These are phyloP conservation scores for Boletus fagicola DNA, from an alignment of 768 basidiomycete species.

Conservation along the genomic window DNA sequence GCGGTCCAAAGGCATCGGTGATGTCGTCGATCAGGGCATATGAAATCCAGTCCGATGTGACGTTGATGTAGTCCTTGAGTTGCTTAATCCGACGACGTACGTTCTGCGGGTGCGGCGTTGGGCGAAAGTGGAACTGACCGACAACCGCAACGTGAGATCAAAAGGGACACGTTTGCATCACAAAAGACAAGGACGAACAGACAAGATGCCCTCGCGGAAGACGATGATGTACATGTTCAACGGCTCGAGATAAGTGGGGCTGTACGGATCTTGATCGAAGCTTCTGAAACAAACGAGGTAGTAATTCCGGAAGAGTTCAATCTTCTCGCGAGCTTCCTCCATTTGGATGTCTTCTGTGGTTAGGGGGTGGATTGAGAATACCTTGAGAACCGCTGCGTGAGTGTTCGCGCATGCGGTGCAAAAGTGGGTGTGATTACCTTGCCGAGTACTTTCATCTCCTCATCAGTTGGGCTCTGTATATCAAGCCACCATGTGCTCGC, in stretches of 20 bases:
- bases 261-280: constrained; percentile 98
- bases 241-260: constrained; percentile 95
- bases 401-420: background rate
- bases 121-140: constrained; percentile 89
- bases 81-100: constrained; percentile 98
- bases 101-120: constrained; percentile 96
- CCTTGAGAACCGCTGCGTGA: constrained; percentile 45
- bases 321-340: constrained; percentile 99
- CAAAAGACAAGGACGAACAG: constrained; percentile 50
- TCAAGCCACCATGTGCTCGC: constrained; percentile 97
- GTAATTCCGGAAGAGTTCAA: constrained; percentile 97
- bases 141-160: background rate
- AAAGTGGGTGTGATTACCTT: constrained; percentile 51
- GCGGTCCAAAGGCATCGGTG: constrained; percentile 97
- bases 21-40: constrained; percentile 99
- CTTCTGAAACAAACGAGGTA: constrained; percentile 99
- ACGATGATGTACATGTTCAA: constrained; percentile 99
- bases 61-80: constrained; percentile 97
- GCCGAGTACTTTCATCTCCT: constrained; percentile 96
- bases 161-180: background rate
- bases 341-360: constrained; percentile 99
- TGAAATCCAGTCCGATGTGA: constrained; percentile 99
- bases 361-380: constrained; percentile 94
- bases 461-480: constrained; percentile 89
- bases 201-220: constrained; percentile 93